Percentiles rank a stretch among this genome's conserved stretches.
Evolutionary conservation across 1,139 yeast genomes (phyloP).

Genomic region (Arxiozyma heterogenica): DNA sequence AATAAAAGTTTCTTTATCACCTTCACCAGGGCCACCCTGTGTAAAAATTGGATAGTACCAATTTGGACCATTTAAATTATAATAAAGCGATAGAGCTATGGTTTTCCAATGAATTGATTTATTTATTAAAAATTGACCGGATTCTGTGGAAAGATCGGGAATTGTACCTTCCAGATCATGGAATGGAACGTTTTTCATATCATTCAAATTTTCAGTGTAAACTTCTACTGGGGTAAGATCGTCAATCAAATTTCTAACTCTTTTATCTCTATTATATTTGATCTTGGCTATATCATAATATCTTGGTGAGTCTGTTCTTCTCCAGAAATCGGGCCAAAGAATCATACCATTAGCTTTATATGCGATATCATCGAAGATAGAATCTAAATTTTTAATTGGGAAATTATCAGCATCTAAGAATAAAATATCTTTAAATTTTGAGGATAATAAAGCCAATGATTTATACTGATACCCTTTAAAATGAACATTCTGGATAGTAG

Average conservation of each 20-base stretch:
- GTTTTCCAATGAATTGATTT: constrained; percentile 58
- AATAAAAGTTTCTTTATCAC: constrained; percentile 81
- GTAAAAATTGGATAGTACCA: constrained; percentile 77
- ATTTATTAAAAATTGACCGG: constrained; percentile 69
- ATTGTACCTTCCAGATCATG: constrained; percentile 63
- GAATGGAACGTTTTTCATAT: constrained; percentile 39
- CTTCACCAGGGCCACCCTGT: constrained; percentile 81
- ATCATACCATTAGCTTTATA: constrained; percentile 51
- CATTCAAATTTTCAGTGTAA: constrained; percentile 24
- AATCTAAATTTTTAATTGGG: constrained; percentile 47
- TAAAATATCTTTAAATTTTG: constrained; percentile 49
- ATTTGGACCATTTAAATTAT: constrained; percentile 70
- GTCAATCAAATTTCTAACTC: constrained; percentile 38
- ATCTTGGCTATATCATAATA: constrained; percentile 59
- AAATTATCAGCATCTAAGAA: constrained; percentile 63
- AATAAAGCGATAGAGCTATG: constrained; percentile 61
- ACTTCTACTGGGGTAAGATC: constrained; percentile 31
- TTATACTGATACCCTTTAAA: constrained; percentile 55
- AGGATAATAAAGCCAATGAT: constrained; percentile 49
- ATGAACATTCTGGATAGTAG: constrained; percentile 30
- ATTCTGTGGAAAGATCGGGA: constrained; percentile 75
- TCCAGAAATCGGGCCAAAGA: constrained; percentile 82
- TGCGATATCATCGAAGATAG: constrained; percentile 39
- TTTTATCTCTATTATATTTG: constrained; percentile 32
- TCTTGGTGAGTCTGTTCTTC: constrained; percentile 57